Evolutionary conservation across 2,329 filamentous ascomycete species (phyloP).

Genomic region (Phoma sp.): DNA sequence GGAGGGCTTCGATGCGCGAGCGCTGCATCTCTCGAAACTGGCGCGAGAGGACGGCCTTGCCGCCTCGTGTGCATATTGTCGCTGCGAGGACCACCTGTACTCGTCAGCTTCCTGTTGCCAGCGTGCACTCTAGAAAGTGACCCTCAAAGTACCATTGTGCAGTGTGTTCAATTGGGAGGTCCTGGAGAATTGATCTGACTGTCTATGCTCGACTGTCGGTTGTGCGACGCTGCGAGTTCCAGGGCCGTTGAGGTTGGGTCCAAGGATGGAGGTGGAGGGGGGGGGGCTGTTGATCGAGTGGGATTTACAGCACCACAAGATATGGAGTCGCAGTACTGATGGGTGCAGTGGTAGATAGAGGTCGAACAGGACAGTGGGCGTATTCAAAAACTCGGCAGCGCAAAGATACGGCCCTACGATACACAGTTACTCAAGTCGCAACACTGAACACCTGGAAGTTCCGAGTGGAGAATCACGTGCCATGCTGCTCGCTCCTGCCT

Average conservation of each 20-base stretch:
- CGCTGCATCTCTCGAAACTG: conserved; percentile 98
- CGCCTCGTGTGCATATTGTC: conserved; percentile 97
- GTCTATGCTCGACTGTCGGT: not conserved
- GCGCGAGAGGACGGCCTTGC: conserved; percentile 96
- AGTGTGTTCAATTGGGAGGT: conserved; percentile 12
- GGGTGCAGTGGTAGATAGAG: not conserved
- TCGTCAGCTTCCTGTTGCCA: conserved; percentile 29
- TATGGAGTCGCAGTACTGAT: not conserved
- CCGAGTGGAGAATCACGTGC: conserved; percentile 36
- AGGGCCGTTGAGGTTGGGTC: conserved; percentile 2
- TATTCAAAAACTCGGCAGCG: not conserved
- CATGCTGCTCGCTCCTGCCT: not conserved
- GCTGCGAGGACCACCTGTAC: conserved; percentile 93
- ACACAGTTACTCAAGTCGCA: conserved; percentile 22
- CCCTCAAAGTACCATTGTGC: conserved; percentile 38
- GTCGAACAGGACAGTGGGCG: not conserved
- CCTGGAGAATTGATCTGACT: not conserved
- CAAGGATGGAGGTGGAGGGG: conserved; percentile 15
- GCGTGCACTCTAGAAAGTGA: not conserved
- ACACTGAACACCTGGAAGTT: conserved; percentile 30
- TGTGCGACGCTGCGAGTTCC: conserved; percentile 1
- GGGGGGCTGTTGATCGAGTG: conserved; percentile 7
- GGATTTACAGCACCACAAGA: conserved; percentile 1
- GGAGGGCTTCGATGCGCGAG: conserved; percentile 92
- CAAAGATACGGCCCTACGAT: conserved; percentile 13